Evolutionary conservation across 1,284 basidiomycete species (phyloP).

Genomic region (Ustilago loliicola): DNA sequence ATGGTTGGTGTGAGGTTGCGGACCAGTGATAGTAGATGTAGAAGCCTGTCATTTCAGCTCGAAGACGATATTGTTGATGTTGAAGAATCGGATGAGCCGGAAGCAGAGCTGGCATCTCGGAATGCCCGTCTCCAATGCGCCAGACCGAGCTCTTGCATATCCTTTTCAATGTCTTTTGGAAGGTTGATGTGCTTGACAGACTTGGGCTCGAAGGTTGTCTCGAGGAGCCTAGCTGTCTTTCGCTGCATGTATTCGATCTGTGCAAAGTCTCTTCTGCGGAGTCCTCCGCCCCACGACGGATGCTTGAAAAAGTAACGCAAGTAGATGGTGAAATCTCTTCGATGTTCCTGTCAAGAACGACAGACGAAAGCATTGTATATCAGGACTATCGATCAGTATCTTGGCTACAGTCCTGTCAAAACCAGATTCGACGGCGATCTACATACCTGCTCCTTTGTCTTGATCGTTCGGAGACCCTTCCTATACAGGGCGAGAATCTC

Average conservation of each 20-base stretch:
- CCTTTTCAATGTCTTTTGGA: constrained; percentile 43
- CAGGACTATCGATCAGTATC: not conserved
- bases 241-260: constrained; percentile 69
- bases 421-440: not conserved
- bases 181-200: constrained; percentile 63
- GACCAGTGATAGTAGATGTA: not conserved
- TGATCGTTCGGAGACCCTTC: constrained; percentile 60
- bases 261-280: constrained; percentile 62
- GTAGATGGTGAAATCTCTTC: constrained; percentile 64
- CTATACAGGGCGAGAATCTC: constrained; percentile 63
- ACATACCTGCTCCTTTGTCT: constrained; percentile 63
- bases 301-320: constrained; percentile 68
- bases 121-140: constrained; percentile 45
- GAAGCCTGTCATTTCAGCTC: not conserved
- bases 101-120: constrained; percentile 18
- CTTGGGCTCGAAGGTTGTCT: constrained; percentile 60
- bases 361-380: not conserved
- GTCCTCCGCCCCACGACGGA: constrained; percentile 63
- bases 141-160: constrained; percentile 44
- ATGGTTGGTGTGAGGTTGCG: not conserved
- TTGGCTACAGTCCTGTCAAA: not conserved
- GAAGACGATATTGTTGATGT: constrained; percentile 23
- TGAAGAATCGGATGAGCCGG: constrained; percentile 1
- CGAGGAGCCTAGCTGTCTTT: constrained; percentile 57
- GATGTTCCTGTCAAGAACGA: constrained; percentile 48